Percentiles rank a stretch among this genome's conserved stretches.
Evolutionary conservation across 1,284 basidiomycete genomes (phyloP).

Genomic region (Heterobasidion occidentale): DNA sequence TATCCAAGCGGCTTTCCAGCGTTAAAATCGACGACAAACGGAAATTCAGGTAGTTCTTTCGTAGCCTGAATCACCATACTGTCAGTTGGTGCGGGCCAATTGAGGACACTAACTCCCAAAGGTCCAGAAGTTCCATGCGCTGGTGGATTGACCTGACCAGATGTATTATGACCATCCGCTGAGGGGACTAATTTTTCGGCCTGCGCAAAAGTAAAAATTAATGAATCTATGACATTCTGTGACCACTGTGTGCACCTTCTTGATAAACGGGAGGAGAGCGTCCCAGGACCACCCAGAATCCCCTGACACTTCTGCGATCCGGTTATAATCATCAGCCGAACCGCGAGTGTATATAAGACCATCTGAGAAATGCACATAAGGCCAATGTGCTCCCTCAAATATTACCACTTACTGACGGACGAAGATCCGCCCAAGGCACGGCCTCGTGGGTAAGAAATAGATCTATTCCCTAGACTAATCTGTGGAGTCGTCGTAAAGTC

Average conservation of each 20-base stretch:
- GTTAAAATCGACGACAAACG: slow-evolving; percentile 26
- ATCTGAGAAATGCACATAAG: slow-evolving; percentile 10
- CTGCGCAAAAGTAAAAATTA: slow-evolving; percentile 14
- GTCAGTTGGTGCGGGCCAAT: slow-evolving; percentile 18
- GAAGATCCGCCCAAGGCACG: slow-evolving; percentile 30
- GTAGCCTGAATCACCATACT: slow-evolving; percentile 14
- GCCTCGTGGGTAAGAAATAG: slow-evolving; percentile 24
- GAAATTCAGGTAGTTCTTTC: slow-evolving; percentile 15
- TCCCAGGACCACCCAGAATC: slow-evolving; percentile 26
- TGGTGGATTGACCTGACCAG: slow-evolving; percentile 21
- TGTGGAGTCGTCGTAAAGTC: slow-evolving; percentile 17
- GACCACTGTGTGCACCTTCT: not conserved
- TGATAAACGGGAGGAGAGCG: slow-evolving; percentile 6
- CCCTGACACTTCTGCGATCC: slow-evolving; percentile 16
- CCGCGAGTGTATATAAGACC: slow-evolving; percentile 22
- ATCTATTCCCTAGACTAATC: slow-evolving; percentile 10
- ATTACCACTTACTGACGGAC: slow-evolving; percentile 5
- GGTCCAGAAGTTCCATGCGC: slow-evolving; percentile 24
- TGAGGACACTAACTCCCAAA: slow-evolving; percentile 21
- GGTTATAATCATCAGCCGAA: slow-evolving; percentile 21
- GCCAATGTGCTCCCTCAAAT: not conserved
- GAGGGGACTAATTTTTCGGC: slow-evolving; percentile 21
- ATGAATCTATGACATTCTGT: not conserved
- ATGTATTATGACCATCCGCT: slow-evolving; percentile 21
- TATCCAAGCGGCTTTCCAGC: slow-evolving; percentile 23